Evolutionary conservation across 495 filamentous ascomycete genomes (phyloP).

Genomic region (Talaromyces borbonicus): DNA sequence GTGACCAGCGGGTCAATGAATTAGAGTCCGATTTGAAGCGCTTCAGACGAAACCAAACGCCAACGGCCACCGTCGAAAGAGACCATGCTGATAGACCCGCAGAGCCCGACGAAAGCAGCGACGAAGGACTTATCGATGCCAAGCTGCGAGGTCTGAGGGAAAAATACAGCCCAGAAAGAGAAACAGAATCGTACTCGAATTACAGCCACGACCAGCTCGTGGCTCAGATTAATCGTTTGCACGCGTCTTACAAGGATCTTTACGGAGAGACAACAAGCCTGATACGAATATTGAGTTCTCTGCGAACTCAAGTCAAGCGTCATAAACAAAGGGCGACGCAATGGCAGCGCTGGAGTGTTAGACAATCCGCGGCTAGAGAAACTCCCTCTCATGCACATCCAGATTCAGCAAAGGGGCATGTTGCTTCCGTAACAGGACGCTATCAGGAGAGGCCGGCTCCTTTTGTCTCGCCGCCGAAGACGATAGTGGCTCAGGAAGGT

Average conservation of each 20-base stretch:
- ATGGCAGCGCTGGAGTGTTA: slow-evolving; percentile 18
- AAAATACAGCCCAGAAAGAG: slow-evolving; percentile 21
- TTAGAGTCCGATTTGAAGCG: slow-evolving; percentile 19
- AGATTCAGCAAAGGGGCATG: background rate
- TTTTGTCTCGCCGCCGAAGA: background rate
- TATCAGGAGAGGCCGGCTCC: background rate
- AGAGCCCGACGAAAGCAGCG: slow-evolving; percentile 10
- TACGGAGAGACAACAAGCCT: slow-evolving; percentile 23
- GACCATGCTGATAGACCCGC: slow-evolving; percentile 12
- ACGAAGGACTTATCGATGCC: slow-evolving; percentile 7
- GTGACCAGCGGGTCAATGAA: slow-evolving; percentile 13
- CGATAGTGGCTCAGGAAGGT: background rate
- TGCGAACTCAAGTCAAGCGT: slow-evolving; percentile 22
- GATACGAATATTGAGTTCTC: slow-evolving; percentile 14
- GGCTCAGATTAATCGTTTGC: slow-evolving; percentile 7
- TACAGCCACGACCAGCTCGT: slow-evolving; percentile 5
- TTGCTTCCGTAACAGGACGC: background rate
- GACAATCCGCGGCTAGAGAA: background rate
- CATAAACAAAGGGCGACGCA: slow-evolving; percentile 30
- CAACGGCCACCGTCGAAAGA: slow-evolving; percentile 8
- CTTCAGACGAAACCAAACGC: background rate
- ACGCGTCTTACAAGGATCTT: slow-evolving; percentile 23
- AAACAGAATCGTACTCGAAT: slow-evolving; percentile 4
- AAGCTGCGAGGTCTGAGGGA: slow-evolving; percentile 14
- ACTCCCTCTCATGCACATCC: background rate